A percentile compares a stretch with the other conserved stretches of the same genome.
These are phyloP conservation scores for Mycocentrospora acerina DNA, from an alignment of 2,329 filamentous ascomycete genomes.

Conservation along the genomic window DNA sequence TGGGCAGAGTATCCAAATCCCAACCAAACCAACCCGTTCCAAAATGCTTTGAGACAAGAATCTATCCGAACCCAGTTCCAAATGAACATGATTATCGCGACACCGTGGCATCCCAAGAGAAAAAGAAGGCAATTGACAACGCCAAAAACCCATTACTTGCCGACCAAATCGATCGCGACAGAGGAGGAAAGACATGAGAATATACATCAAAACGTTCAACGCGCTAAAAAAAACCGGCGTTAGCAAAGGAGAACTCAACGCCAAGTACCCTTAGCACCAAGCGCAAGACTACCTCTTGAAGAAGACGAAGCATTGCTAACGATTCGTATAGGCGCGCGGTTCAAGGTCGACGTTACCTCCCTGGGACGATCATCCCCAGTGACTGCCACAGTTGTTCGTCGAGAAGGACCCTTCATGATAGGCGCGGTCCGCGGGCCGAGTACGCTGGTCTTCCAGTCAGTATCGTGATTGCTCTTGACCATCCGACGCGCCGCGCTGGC, in stretches of 20 bases:
- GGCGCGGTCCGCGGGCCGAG: conserved; percentile 63
- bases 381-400: conserved; percentile 41
- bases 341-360: conserved; percentile 23
- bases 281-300: conserved; percentile 33
- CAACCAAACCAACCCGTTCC: too few species aligned
- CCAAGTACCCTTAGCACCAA: conserved; percentile 35
- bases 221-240: too few species aligned
- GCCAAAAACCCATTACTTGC: too few species aligned
- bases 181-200: too few species aligned
- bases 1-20: too few species aligned
- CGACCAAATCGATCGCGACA: too few species aligned
- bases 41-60: too few species aligned
- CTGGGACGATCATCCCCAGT: conserved; percentile 31
- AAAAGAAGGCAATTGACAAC: too few species aligned
- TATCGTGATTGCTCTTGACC: conserved; percentile 62
- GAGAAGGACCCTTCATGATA: conserved; percentile 55
- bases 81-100: too few species aligned
- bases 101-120: too few species aligned
- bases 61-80: too few species aligned
- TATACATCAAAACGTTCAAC: too few species aligned
- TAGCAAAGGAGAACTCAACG: conserved; percentile 18
- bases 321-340: conserved; percentile 35
- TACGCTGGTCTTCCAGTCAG: conserved; percentile 57
- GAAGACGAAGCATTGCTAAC: conserved; percentile 30
- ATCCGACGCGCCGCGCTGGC: conserved; percentile 67